Evolutionary conservation across 441 rosid genomes (phyloP).

Genomic region (Populus tomentosa): DNA sequence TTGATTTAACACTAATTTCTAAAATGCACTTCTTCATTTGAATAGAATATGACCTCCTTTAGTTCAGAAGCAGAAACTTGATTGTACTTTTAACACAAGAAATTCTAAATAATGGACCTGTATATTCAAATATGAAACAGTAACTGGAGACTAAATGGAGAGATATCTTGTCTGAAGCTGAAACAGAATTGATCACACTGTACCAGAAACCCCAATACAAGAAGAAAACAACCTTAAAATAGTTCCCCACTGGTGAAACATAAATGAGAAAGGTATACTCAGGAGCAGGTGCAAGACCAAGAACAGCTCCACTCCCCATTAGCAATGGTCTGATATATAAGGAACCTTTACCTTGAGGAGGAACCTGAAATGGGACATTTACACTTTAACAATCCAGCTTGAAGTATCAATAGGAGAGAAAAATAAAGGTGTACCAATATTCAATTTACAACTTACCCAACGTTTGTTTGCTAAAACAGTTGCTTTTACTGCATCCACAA

Average conservation of each 20-base stretch:
- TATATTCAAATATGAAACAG: background rate
- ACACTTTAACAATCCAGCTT: conserved; percentile 10
- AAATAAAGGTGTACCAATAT: background rate
- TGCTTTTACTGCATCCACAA: conserved; percentile 45
- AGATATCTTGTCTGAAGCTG: background rate
- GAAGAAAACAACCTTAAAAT: conserved; percentile 34
- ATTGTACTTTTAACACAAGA: background rate
- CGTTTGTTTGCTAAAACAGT: conserved; percentile 45
- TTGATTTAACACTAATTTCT: background rate
- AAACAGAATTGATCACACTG: conserved; percentile 16
- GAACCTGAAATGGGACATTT: conserved; percentile 35
- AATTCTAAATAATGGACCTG: background rate
- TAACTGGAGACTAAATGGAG: background rate
- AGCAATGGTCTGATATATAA: conserved; percentile 49
- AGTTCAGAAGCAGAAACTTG: background rate
- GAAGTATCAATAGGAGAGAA: background rate
- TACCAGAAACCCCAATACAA: background rate
- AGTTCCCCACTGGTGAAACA: conserved; percentile 53
- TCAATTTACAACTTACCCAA: conserved; percentile 30
- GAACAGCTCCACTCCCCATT: conserved; percentile 56
- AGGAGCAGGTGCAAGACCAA: conserved; percentile 51
- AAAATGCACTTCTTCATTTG: background rate
- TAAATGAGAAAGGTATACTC: conserved; percentile 50
- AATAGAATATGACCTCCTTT: background rate
- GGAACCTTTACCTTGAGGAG: conserved; percentile 52